phyloP scores from a whole-genome alignment of 306 rosid species.

The Dalbergia cultrata region DNA sequence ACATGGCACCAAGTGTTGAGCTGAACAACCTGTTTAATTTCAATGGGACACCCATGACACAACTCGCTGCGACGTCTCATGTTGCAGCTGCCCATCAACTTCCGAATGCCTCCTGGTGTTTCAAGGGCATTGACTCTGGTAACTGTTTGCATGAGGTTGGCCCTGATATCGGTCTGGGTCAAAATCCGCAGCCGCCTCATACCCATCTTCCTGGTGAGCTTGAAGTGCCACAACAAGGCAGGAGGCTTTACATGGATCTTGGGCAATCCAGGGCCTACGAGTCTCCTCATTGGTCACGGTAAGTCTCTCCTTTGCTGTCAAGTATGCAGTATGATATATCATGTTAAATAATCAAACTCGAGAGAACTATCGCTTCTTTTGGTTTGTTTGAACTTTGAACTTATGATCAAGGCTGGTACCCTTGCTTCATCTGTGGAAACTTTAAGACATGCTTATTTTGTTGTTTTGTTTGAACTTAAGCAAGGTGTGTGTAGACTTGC shows the following conservation, averaged over 20 bases:
- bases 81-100: slow-evolving; percentile 58
- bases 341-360: neutral
- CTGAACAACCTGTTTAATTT: slow-evolving; percentile 64
- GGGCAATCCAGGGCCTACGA: slow-evolving; percentile 65
- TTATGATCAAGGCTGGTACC: neutral
- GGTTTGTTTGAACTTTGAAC: slow-evolving; percentile 13
- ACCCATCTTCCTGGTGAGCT: slow-evolving; percentile 61
- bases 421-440: slow-evolving; percentile 2
- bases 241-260: slow-evolving; percentile 82
- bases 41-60: slow-evolving; percentile 67
- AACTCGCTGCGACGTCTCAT: slow-evolving; percentile 29
- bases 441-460: neutral
- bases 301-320: slow-evolving; percentile 9
- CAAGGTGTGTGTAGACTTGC: slow-evolving; percentile 1
- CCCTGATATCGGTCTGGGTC: slow-evolving; percentile 76
- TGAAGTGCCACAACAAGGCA: slow-evolving; percentile 62
- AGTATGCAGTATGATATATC: neutral
- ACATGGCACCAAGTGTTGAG: slow-evolving; percentile 65
- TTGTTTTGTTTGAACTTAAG: slow-evolving; percentile 18
- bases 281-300: slow-evolving; percentile 80
- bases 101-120: slow-evolving; percentile 65
- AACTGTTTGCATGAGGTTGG: slow-evolving; percentile 59
- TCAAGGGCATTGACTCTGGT: slow-evolving; percentile 66
- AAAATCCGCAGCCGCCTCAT: slow-evolving; percentile 63
- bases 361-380: neutral